Percentiles rank a stretch among this genome's conserved stretches.
phyloP scores from a whole-genome alignment of 495 filamentous ascomycete species.

The Aspergillus ostianus region DNA sequence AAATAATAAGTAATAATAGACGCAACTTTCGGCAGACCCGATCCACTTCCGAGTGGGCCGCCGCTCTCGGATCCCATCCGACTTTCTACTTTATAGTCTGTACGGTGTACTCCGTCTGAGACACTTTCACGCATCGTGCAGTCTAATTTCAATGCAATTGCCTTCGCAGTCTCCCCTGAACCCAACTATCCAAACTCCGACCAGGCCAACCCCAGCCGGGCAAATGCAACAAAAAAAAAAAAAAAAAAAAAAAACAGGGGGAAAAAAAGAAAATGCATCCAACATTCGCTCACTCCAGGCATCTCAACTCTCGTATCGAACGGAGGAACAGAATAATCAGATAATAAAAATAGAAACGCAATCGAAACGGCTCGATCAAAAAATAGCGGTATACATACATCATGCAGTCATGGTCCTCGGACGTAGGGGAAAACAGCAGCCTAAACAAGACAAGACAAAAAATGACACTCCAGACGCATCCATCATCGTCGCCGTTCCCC shows the following conservation, averaged over 20 bases:
- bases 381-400: constrained; percentile 40
- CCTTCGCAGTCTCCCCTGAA: background rate
- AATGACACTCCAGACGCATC: constrained; percentile 12
- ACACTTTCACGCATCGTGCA: background rate
- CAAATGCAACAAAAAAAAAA: background rate
- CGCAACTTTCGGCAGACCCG: no score
- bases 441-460: constrained; percentile 12
- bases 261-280: background rate
- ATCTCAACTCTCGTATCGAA: constrained; percentile 3
- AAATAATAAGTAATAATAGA: background rate
- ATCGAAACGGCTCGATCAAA: constrained; percentile 18
- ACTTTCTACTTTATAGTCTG: background rate
- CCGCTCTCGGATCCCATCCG: constrained; percentile 7
- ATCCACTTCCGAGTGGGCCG: background rate
- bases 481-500: background rate
- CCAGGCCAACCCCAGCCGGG: background rate
- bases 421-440: constrained; percentile 24
- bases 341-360: constrained; percentile 19
- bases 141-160: background rate
- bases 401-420: constrained; percentile 40
- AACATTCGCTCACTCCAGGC: background rate
- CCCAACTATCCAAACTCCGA: background rate
- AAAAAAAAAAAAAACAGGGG: constrained; percentile 1
- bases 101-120: no score
- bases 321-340: background rate